phyloP scores from a whole-genome alignment of 2,329 filamentous ascomycete species.

The Anisogramma anomala region DNA sequence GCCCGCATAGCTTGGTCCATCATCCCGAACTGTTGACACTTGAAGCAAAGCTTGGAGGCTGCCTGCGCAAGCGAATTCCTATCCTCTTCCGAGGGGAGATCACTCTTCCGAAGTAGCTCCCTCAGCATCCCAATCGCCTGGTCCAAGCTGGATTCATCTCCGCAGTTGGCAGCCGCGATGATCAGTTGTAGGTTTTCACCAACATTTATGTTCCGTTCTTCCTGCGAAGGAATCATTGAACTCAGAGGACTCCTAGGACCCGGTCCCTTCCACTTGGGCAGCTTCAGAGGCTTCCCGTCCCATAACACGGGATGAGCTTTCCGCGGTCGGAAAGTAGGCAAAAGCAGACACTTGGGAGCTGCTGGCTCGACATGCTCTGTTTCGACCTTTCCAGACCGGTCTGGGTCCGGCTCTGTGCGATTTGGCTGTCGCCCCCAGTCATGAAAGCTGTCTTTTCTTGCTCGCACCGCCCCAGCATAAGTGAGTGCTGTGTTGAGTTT shows the following conservation, averaged over 20 bases:
- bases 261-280: not conserved
- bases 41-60: slow-evolving; percentile 22
- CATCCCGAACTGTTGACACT: slow-evolving; percentile 22
- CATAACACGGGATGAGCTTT: not conserved
- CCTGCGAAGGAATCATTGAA: not conserved
- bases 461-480: not conserved
- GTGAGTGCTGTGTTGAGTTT: not conserved
- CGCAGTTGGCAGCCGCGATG: not conserved
- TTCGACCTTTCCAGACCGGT: not conserved
- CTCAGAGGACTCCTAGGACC: not conserved
- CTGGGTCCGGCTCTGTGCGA: not conserved
- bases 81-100: not conserved
- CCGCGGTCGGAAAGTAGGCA: not conserved
- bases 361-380: not conserved
- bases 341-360: too few relatives aligned
- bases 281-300: not conserved
- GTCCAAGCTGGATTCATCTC: not conserved
- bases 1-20: slow-evolving; percentile 24
- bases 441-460: not conserved
- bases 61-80: slow-evolving; percentile 16
- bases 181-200: slow-evolving; percentile 5
- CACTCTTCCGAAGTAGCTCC: not conserved
- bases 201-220: not conserved
- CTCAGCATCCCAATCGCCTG: not conserved
- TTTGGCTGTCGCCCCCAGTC: not conserved